A percentile compares a stretch with the other conserved stretches of the same genome.
phyloP scores from a whole-genome alignment of 768 basidiomycete species.

The Amanita polypyramis region DNA sequence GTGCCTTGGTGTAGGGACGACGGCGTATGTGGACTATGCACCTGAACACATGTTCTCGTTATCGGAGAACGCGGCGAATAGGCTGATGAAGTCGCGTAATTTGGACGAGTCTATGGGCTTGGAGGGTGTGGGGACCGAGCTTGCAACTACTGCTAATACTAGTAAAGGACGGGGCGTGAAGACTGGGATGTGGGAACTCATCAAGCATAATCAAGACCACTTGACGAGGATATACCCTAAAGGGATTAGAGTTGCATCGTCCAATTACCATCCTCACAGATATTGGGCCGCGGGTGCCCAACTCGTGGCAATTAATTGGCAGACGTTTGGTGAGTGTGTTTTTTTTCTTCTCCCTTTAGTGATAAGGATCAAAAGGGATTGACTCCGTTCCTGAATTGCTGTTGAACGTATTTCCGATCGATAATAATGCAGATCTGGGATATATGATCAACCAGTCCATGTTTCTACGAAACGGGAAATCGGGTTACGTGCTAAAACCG shows the following conservation, averaged over 20 bases:
- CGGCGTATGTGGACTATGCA: conserved; percentile 59
- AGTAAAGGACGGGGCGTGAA: background rate
- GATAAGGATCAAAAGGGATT: too few species aligned
- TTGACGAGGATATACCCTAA: conserved; percentile 85
- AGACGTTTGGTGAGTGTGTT: conserved; percentile 76
- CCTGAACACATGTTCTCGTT: conserved; percentile 88
- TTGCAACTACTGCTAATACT: background rate
- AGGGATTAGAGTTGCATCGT: conserved; percentile 70
- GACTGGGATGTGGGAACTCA: conserved; percentile 50
- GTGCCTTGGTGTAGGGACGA: conserved; percentile 86
- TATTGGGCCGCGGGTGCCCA: conserved; percentile 90
- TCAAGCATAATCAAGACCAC: conserved; percentile 86
- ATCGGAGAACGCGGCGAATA: conserved; percentile 76
- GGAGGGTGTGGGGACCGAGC: background rate
- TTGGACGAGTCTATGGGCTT: background rate
- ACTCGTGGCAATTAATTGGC: conserved; percentile 94
- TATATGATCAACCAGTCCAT: conserved; percentile 93
- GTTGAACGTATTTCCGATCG: background rate
- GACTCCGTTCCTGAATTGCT: background rate
- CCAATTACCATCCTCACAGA: conserved; percentile 85
- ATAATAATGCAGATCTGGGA: conserved; percentile 54
- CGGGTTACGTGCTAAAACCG: conserved; percentile 91
- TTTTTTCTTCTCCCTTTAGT: too few species aligned
- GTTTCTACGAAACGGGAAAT: conserved; percentile 87
- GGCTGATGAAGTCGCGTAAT: conserved; percentile 44